phyloP scores from a whole-genome alignment of 306 rosid genomes.

The Gastrolobium villosum region DNA sequence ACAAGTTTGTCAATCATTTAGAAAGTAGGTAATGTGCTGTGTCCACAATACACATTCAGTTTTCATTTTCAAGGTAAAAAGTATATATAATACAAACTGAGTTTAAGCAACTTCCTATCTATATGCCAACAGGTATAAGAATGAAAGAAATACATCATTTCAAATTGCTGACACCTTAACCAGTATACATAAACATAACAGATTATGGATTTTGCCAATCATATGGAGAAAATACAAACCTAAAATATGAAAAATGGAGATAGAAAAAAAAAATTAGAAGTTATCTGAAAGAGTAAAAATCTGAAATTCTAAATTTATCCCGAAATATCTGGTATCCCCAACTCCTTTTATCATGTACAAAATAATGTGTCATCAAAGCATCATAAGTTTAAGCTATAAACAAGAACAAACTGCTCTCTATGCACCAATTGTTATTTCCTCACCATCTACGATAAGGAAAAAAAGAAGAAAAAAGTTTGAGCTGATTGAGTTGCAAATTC shows the following conservation, averaged over 20 bases:
- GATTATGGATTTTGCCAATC: conserved; percentile 6
- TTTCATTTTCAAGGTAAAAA: conserved; percentile 16
- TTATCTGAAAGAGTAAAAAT: conserved; percentile 10
- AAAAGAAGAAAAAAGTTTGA: neutral
- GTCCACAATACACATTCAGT: conserved; percentile 29
- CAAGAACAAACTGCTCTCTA: conserved; percentile 16
- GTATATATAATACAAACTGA: neutral
- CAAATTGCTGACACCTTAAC: conserved; percentile 34
- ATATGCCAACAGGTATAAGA: conserved; percentile 1
- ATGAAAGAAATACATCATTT: conserved; percentile 27
- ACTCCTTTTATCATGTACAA: conserved; percentile 4
- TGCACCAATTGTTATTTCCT: neutral
- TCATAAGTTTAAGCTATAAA: conserved; percentile 32
- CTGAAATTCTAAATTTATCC: neutral
- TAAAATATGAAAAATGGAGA: neutral
- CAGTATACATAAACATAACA: neutral
- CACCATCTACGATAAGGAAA: neutral
- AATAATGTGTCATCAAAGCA: conserved; percentile 13
- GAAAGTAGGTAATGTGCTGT: conserved; percentile 11
- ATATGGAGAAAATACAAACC: neutral
- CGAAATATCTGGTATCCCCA: neutral
- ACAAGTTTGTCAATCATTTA: conserved; percentile 12
- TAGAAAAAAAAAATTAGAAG: neutral
- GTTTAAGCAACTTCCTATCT: conserved; percentile 12
- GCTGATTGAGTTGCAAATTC: conserved; percentile 22